These are phyloP conservation scores for Neurospora discreta DNA, from an alignment of 495 filamentous ascomycete genomes.

Conservation along the genomic window DNA sequence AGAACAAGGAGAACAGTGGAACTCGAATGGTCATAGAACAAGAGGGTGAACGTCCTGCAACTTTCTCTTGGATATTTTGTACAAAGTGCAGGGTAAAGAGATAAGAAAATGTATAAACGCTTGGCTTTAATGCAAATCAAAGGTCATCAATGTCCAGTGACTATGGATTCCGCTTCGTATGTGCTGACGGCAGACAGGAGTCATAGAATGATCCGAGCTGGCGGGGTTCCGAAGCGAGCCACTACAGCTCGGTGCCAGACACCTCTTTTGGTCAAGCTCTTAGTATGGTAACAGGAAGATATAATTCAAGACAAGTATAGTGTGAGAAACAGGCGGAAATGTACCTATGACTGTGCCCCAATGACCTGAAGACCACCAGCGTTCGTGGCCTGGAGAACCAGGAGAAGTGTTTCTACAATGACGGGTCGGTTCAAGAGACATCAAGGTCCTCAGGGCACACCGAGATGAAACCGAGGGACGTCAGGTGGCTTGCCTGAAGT, in stretches of 20 bases:
- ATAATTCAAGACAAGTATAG: background rate
- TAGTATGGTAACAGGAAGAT: background rate
- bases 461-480: no score
- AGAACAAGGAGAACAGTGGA: background rate
- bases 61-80: background rate
- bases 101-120: background rate
- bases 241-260: background rate
- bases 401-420: background rate
- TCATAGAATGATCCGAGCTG: background rate
- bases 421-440: background rate
- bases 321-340: background rate
- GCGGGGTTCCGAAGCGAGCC: background rate
- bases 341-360: background rate
- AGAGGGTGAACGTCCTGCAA: background rate
- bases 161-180: background rate
- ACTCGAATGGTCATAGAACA: background rate
- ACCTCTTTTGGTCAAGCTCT: background rate
- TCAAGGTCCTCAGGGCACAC: background rate
- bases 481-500: background rate
- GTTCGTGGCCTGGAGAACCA: background rate
- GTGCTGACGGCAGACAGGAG: background rate
- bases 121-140: background rate
- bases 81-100: background rate
- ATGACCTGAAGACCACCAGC: background rate
- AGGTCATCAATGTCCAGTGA: background rate